Base-by-base conservation (phyloP, 2,329 filamentous ascomycete genomes). In the Dactylellina sp. region DNA sequence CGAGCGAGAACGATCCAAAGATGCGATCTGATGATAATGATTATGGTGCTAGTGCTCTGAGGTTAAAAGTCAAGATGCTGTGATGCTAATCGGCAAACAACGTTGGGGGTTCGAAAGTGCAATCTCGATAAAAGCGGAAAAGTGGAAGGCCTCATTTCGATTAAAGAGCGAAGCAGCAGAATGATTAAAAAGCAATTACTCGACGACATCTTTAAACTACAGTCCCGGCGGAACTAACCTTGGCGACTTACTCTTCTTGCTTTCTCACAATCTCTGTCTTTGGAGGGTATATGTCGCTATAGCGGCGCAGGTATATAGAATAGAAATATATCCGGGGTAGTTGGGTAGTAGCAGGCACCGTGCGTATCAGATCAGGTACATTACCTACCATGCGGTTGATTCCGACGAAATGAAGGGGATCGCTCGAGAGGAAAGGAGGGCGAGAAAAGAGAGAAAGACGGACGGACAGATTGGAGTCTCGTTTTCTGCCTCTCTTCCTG, bases 101-200 rank as follows among this genome's bases (percentile, higher is more conserved):
- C n/a, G 32, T 35, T 35, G 40, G 20, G 42, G 62, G 50, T 52
- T 37, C 52, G 53, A 25, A 57, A 50, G 25, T 68, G 53, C 32
- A 68, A 72, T 72, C 60, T 72, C 68, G 60, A 72, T 65, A 52
- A 63, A 71, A 59, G 59, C 66, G 59, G 66, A 64, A 71, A 52
- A 44, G 59, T 53, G 52, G n/a, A 32, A 53, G 53, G 53, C n/a
- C 44, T 35, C 59, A 68, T 60, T 60, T 68, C 63, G 63, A 68
- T 68, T 60, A 53, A 42, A 44, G 52, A 44, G 53, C 53, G 53
- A 57, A 57, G 18, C 18, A 44, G 53, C 37, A 18, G 18, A n/a
- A n/a, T n/a, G n/a, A 46, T 46, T 2, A 46, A 53, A 50, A 53
- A 53, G 49, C 49, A 53, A 53, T 20, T 37, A 53, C 37, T n/a